Percentiles rank a stretch among this genome's conserved stretches.
These are phyloP conservation scores for Smallanthus sonchifolius DNA, from an alignment of 129 eudicot genomes.

Conservation along the genomic window DNA sequence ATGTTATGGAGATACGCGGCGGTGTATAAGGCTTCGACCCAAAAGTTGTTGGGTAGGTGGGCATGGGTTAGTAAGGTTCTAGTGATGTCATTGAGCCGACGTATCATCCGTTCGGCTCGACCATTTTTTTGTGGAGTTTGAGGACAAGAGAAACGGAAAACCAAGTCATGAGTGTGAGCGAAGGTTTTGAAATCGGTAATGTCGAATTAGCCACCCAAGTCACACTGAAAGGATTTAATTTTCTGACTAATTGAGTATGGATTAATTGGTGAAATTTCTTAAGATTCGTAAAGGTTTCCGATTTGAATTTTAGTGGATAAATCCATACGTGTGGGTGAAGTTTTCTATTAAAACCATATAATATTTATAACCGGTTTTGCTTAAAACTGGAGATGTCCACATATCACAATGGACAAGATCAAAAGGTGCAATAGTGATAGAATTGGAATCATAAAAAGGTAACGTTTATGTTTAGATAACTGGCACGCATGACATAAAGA, in stretches of 20 bases:
- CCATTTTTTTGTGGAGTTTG: background rate
- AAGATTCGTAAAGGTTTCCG: background rate
- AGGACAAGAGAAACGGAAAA: background rate
- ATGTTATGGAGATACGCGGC: too few relatives aligned
- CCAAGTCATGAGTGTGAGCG: background rate
- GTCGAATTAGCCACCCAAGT: too few relatives aligned
- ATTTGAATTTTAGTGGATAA: too few relatives aligned
- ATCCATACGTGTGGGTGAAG: background rate
- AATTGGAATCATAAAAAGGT: background rate
- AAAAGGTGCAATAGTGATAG: background rate
- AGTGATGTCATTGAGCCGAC: too few relatives aligned
- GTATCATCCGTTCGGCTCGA: background rate
- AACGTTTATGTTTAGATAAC: background rate
- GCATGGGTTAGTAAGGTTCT: too few relatives aligned
- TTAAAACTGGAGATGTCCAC: background rate
- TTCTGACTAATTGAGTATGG: background rate
- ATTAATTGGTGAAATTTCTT: background rate
- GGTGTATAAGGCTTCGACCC: too few relatives aligned
- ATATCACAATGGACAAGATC: background rate
- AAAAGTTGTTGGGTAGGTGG: too few relatives aligned
- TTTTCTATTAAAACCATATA: background rate
- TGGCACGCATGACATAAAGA: background rate
- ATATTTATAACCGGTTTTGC: background rate
- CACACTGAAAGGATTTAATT: background rate
- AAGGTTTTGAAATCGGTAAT: background rate